These are phyloP conservation scores for Hansenula anomala DNA, from an alignment of 1,139 yeast species.

Conservation along the genomic window DNA sequence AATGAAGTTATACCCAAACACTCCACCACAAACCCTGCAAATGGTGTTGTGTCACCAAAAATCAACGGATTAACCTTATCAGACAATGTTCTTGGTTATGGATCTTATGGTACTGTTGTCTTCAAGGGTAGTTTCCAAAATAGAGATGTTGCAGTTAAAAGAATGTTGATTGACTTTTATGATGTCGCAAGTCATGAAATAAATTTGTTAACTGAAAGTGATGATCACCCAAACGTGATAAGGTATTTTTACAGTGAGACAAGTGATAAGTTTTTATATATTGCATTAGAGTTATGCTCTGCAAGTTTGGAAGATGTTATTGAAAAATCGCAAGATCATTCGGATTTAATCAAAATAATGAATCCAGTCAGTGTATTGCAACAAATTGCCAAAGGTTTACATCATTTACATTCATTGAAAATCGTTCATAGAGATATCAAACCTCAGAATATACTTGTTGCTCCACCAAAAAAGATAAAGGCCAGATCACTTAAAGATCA, in stretches of 20 bases:
- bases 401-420: constrained; percentile 83
- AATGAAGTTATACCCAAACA: too few species aligned
- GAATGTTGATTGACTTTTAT: constrained; percentile 89
- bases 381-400: constrained; percentile 82
- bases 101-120: constrained; percentile 96
- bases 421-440: constrained; percentile 94
- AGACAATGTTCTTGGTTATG: constrained; percentile 80
- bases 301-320: constrained; percentile 86
- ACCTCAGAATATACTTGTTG: constrained; percentile 92
- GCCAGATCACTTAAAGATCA: constrained; percentile 20
- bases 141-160: constrained; percentile 91
- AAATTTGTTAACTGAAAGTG: constrained; percentile 82
- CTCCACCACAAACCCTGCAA: background rate
- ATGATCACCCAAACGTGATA: constrained; percentile 93
- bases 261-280: constrained; percentile 81
- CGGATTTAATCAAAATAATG: constrained; percentile 31
- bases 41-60: constrained; percentile 9
- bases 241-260: constrained; percentile 90
- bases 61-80: constrained; percentile 56
- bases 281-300: constrained; percentile 87
- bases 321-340: constrained; percentile 39
- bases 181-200: constrained; percentile 97
- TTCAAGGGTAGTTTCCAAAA: constrained; percentile 86
- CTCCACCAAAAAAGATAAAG: constrained; percentile 48
- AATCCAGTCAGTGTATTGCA: constrained; percentile 53